Percentiles rank a stretch among this genome's conserved stretches.
These are phyloP conservation scores for Biscogniauxia mediterranea DNA, from an alignment of 2,329 filamentous ascomycete species.

Conservation along the genomic window DNA sequence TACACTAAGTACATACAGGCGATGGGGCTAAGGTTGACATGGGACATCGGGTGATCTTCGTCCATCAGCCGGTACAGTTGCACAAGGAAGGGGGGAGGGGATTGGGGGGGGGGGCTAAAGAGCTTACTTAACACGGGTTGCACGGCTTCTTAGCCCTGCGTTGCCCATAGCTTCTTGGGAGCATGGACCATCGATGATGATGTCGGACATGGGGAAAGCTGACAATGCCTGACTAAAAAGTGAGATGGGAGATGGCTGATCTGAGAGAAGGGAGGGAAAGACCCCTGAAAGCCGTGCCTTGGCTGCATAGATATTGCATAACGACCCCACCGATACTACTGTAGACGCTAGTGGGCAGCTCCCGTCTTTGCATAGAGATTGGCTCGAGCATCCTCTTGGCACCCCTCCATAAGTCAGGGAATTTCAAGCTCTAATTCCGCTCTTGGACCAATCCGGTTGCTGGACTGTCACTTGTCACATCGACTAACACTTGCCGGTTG, in stretches of 20 bases:
- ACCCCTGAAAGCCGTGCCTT: constrained; percentile 24
- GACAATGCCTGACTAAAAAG: not conserved
- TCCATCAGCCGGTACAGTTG: constrained; percentile 1
- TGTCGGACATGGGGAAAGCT: constrained; percentile 18
- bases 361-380: constrained; percentile 31
- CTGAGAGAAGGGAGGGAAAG: constrained; percentile 11
- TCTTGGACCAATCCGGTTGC: constrained; percentile 28
- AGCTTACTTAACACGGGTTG: constrained; percentile 7
- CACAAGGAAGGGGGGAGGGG: not conserved
- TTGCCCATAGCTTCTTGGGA: constrained; percentile 9
- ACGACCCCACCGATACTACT: constrained; percentile 18
- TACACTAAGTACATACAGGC: not conserved
- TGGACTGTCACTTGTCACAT: constrained; percentile 28
- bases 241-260: constrained; percentile 14
- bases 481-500: constrained; percentile 27
- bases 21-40: not conserved
- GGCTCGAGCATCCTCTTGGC: constrained; percentile 20
- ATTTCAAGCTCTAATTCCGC: constrained; percentile 24
- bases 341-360: constrained; percentile 29
- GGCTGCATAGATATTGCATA: constrained; percentile 30
- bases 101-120: constrained; percentile 4
- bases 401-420: constrained; percentile 20
- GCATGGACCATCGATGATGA: constrained; percentile 21
- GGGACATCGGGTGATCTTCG: constrained; percentile 16
- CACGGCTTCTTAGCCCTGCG: not conserved